A percentile compares a stretch with the other conserved stretches of the same genome.
Conservation (phyloP, 2,329 filamentous ascomycete genomes). For the Clarireedia homoeocarpa region DNA sequence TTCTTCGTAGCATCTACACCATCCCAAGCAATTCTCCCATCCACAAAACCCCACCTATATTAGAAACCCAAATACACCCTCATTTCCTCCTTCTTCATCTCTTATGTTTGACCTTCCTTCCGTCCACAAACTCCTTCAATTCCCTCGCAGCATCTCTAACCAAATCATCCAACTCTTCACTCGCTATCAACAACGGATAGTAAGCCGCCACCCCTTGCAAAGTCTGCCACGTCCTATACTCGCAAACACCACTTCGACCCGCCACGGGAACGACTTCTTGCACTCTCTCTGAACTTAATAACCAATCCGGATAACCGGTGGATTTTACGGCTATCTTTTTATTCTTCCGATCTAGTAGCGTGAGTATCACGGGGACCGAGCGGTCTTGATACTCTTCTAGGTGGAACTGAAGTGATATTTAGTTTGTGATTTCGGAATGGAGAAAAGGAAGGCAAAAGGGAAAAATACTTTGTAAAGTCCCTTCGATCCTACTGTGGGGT, state of each 20-base stretch:
- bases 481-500: slow-evolving; percentile 13
- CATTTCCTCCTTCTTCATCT: background rate
- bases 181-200: slow-evolving; percentile 15
- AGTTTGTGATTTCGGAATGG: background rate
- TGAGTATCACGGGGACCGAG: slow-evolving; percentile 7
- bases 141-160: slow-evolving; percentile 5
- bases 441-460: background rate
- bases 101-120: background rate
- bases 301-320: slow-evolving; percentile 14
- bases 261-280: slow-evolving; percentile 18
- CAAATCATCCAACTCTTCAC: slow-evolving; percentile 12
- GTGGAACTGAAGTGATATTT: background rate
- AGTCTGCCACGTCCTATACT: slow-evolving; percentile 19
- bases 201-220: slow-evolving; percentile 17
- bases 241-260: slow-evolving; percentile 13
- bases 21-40: no score
- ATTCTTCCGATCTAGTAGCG: slow-evolving; percentile 14
- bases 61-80: background rate
- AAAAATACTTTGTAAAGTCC: slow-evolving; percentile 15
- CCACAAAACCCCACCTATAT: no score
- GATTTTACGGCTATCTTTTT: slow-evolving; percentile 13
- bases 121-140: slow-evolving; percentile 4
- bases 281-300: slow-evolving; percentile 16
- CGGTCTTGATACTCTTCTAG: slow-evolving; percentile 1
- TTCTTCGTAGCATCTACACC: no score